phyloP scores from a whole-genome alignment of 2,329 filamentous ascomycete species.

The Hymenoscyphus fructigenus region DNA sequence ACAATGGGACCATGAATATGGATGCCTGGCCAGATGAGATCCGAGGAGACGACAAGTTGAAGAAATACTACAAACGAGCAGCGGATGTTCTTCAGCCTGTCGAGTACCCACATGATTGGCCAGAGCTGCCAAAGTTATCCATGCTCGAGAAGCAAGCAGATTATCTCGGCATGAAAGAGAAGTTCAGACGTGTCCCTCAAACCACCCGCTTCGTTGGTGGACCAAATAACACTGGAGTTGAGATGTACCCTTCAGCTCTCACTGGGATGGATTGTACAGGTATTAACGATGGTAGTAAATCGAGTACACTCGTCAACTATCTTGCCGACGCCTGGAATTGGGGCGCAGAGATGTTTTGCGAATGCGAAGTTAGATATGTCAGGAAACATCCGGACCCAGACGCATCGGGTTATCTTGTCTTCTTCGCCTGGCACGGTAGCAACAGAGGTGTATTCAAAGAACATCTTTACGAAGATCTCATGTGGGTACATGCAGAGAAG shows the following conservation, averaged over 20 bases:
- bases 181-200: conserved; percentile 57
- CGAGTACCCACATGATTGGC: conserved; percentile 57
- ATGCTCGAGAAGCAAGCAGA: conserved; percentile 58
- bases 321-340: conserved; percentile 70
- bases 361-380: conserved; percentile 64
- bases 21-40: conserved; percentile 61
- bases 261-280: conserved; percentile 64
- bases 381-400: conserved; percentile 48
- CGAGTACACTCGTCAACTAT: conserved; percentile 64
- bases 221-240: conserved; percentile 61
- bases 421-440: conserved; percentile 63
- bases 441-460: conserved; percentile 55
- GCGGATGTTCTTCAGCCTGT: conserved; percentile 57
- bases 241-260: conserved; percentile 59
- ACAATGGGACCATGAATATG: conserved; percentile 52
- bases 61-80: conserved; percentile 57
- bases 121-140: conserved; percentile 55
- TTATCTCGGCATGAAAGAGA: conserved; percentile 48
- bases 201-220: conserved; percentile 63
- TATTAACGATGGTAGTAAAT: conserved; percentile 68
- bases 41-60: conserved; percentile 43
- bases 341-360: conserved; percentile 70
- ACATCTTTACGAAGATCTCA: conserved; percentile 56
- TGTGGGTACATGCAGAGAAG: conserved; percentile 66
- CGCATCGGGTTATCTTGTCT: conserved; percentile 58